Evolutionary conservation across 345 rosid species (phyloP), one percentile per base, ranked within the genome.

Genomic region (sweet orange (Citrus sinensis)): DNA sequence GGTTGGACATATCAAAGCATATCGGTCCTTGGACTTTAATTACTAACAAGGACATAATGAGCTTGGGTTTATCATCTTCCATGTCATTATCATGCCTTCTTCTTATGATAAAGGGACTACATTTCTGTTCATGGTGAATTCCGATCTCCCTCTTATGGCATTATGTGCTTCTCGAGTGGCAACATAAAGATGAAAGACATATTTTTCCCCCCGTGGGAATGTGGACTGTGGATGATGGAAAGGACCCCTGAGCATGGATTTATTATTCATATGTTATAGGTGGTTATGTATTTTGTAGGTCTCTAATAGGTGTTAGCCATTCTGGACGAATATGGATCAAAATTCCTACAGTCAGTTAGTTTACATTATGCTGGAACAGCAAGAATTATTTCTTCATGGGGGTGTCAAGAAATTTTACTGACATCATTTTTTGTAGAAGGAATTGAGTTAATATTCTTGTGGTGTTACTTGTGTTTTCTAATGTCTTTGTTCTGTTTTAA

Each of bases 391-490:
- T 32, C 67, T 74, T 59, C 35, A 35, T 64, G 35, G 32, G 32
- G 24, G 39, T 16, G 32, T 34, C 35, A 40, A 42, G 61, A 72
- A 67, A 60, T 56, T 27, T 42, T 6, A 32, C 46, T 14, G 35
- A 20, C 58, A 24, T 25, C 32, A 6, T 35, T 35, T 71, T 34
- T 46, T 58, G 37, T 64, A 78, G 17, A 58, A 71, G 59, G 49
- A 73, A 74, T 40, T 59, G 54, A 56, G 10, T 20, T 56, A 3
- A 56, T 27, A n/a, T 51, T 24, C 54, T 40, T 54, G 58, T 17
- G 34, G 16, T 30, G 67, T 54, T 63, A 63, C 61, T 82, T 32
- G 70, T 16, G 51, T 82, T 34, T 78, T 61, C 46, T 74, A 30
- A 60, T 7, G 65, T 73, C 24, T 67, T 40, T 27, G 16, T 76